These are phyloP conservation scores for Dothistroma pini DNA, from an alignment of 2,329 filamentous ascomycete species.

Conservation along the genomic window DNA sequence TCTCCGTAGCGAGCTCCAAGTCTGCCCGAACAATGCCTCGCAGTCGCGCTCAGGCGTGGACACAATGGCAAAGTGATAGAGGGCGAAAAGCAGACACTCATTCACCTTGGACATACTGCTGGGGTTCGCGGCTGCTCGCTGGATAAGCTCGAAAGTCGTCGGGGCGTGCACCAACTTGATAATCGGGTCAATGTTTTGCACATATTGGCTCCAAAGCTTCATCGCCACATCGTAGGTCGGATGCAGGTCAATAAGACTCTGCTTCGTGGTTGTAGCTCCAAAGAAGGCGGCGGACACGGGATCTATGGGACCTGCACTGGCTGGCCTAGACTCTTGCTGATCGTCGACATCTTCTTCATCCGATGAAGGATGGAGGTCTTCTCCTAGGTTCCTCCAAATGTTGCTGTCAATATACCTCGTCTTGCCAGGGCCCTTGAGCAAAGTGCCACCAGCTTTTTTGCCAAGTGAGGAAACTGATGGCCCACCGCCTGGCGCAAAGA, in stretches of 20 bases:
- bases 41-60: conserved; percentile 49
- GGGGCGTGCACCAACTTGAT: conserved; percentile 69
- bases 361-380: conserved; percentile 28
- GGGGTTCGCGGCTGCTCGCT: conserved; percentile 38
- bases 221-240: conserved; percentile 51
- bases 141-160: conserved; percentile 50
- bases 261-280: conserved; percentile 6
- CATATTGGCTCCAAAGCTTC: conserved; percentile 56
- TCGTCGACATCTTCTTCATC: conserved; percentile 28
- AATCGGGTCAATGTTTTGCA: conserved; percentile 68
- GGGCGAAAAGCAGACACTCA: conserved; percentile 57
- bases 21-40: conserved; percentile 45
- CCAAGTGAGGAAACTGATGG: background rate
- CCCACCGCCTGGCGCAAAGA: background rate
- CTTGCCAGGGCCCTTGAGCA: conserved; percentile 34
- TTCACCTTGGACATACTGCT: conserved; percentile 56
- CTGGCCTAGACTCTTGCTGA: conserved; percentile 19
- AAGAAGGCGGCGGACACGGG: conserved; percentile 30
- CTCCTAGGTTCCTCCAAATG: conserved; percentile 31
- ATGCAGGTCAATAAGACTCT: conserved; percentile 45
- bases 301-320: conserved; percentile 23
- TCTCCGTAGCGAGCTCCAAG: conserved; percentile 38
- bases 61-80: conserved; percentile 57
- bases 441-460: conserved; percentile 20
- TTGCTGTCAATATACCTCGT: conserved; percentile 43